These are phyloP conservation scores for Lactarius pseudohatsudake DNA, from an alignment of 768 basidiomycete species.

Conservation along the genomic window DNA sequence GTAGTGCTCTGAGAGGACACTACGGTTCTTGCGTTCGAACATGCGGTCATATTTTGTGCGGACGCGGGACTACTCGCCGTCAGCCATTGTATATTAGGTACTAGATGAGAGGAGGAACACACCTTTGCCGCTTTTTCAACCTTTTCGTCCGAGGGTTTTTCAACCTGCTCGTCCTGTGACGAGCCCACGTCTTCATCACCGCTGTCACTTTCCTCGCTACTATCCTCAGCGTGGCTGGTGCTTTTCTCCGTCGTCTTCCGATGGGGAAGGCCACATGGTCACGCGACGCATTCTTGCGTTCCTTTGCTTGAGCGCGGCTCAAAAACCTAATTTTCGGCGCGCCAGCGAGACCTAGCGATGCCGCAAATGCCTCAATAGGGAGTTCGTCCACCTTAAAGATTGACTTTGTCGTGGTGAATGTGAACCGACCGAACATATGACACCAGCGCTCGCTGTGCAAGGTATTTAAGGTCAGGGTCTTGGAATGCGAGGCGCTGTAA, in stretches of 20 bases:
- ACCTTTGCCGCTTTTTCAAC: slow-evolving; percentile 8
- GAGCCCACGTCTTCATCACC: slow-evolving; percentile 1
- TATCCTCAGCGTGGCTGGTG: slow-evolving; percentile 13
- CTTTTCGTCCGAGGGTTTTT: neutral
- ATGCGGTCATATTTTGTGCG: slow-evolving; percentile 97
- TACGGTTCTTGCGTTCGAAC: slow-evolving; percentile 96
- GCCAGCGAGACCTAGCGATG: slow-evolving; percentile 89
- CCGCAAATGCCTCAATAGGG: slow-evolving; percentile 81
- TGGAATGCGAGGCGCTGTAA: slow-evolving; percentile 92
- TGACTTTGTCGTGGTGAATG: slow-evolving; percentile 89
- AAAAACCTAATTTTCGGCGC: slow-evolving; percentile 94
- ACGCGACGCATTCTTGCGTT: slow-evolving; percentile 72
- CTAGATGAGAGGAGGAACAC: neutral
- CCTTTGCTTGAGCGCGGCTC: slow-evolving; percentile 62
- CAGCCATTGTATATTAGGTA: neutral
- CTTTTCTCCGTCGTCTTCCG: slow-evolving; percentile 32
- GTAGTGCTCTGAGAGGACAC: slow-evolving; percentile 88
- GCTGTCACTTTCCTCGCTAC: neutral
- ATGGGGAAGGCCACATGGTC: slow-evolving; percentile 40
- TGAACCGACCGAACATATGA: slow-evolving; percentile 93
- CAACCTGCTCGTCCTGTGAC: slow-evolving; percentile 2
- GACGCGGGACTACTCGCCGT: slow-evolving; percentile 38
- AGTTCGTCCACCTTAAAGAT: slow-evolving; percentile 86
- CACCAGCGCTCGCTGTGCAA: slow-evolving; percentile 92
- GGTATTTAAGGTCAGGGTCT: slow-evolving; percentile 95